phyloP scores from a whole-genome alignment of 768 basidiomycete species.

The Naganishia friedmannii region DNA sequence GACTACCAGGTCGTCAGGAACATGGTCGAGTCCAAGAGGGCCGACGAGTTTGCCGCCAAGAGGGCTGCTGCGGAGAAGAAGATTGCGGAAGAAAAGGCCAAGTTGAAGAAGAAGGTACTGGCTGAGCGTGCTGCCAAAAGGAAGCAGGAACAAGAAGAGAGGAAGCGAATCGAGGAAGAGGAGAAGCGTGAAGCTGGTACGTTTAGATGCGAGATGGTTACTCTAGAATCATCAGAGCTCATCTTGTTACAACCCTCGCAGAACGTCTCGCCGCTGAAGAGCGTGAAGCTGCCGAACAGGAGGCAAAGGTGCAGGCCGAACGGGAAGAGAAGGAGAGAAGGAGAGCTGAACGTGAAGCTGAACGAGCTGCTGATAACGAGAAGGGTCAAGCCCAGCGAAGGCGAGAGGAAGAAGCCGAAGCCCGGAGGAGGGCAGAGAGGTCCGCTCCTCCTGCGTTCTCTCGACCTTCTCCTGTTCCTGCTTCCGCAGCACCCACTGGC shows the following conservation, averaged over 20 bases:
- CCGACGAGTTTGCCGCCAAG: constrained; percentile 65
- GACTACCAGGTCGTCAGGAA: constrained; percentile 65
- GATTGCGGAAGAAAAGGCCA: constrained; percentile 80
- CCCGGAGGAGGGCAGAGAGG: constrained; percentile 39
- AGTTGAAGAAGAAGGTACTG: constrained; percentile 61
- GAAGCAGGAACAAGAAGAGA: constrained; percentile 54
- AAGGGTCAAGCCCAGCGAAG: constrained; percentile 48
- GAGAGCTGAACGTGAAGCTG: constrained; percentile 60
- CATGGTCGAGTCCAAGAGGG: constrained; percentile 60
- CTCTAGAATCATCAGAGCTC: neutral
- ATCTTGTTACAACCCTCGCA: constrained; percentile 9
- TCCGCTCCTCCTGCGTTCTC: constrained; percentile 11
- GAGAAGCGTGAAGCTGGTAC: constrained; percentile 44
- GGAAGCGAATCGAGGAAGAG: constrained; percentile 42
- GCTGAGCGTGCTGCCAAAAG: constrained; percentile 64
- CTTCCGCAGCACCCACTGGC: constrained; percentile 45
- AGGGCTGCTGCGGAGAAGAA: constrained; percentile 63
- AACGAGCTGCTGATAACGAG: constrained; percentile 51
- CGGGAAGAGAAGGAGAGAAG: constrained; percentile 44
- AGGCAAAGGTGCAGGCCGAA: constrained; percentile 63
- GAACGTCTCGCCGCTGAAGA: constrained; percentile 31
- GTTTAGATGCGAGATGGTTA: constrained; percentile 33
- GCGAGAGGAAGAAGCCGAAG: constrained; percentile 53
- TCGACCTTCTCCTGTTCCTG: constrained; percentile 36
- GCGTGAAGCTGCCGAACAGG: constrained; percentile 59